Base-by-base conservation (phyloP, 2,329 filamentous ascomycete species). In the Cercospora sojina region DNA sequence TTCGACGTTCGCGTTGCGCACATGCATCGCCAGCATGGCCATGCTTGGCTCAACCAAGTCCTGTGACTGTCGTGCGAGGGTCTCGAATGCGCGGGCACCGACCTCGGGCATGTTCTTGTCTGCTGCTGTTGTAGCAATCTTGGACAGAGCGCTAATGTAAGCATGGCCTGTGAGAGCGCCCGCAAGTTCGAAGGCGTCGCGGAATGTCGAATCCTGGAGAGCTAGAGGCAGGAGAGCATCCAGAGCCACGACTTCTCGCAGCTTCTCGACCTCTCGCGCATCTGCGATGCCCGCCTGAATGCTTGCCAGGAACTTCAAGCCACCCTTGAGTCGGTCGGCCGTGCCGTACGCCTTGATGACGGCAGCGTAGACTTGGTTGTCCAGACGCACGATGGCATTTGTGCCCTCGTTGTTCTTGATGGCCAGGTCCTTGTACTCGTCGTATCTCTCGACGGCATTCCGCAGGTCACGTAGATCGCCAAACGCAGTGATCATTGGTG, bases 401-500 rank as follows among this genome's bases (percentile, higher is more conserved):
- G 88, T 83, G 65, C 93, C 93, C 43, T 85, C 87, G 77, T 97
- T 91, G 76, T 95, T 87, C 43, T 90, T 88, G 61, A 98, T 87
- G n/a, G 94, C 93, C 49, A 97, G 84, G 55, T 88, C 87, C 75
- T 92, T 92, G 84, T 98, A 98, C 79, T 97, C 92, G 70, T 96
- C 94, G 81, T 97, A 99, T 80, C 92, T 93, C 77, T 97, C 93
- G 6, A 98, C 91, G 20, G 93, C 95, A 72, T 91, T 96, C 73
- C 89, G 85, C 53, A 98, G 82, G 76, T 98, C 93, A 59, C 93
- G 91, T 10, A 86, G 86, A 49, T 87, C 86, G 67, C 92, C 92
- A 76, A 97, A 98, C 0, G 93, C 93, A n/a, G 91, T 89, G 77
- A 99, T 97, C 91, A 99, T 97, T 18, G 90, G 86, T 1, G 93